Evolutionary conservation across 768 basidiomycete genomes (phyloP).

Genomic region (Lactarius quietus): DNA sequence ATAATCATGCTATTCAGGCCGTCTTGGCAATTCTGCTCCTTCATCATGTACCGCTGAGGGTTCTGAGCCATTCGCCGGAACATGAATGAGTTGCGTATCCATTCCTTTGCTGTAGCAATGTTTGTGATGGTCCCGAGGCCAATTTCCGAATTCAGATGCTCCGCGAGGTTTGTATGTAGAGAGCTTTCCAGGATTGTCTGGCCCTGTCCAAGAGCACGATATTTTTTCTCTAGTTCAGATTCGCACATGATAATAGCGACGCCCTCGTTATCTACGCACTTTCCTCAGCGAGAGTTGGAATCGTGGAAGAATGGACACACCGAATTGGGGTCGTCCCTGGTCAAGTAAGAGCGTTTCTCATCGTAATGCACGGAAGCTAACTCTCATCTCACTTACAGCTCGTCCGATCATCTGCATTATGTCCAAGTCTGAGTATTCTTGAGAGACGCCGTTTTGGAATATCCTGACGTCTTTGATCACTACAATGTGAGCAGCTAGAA

Average conservation of each 20-base stretch:
- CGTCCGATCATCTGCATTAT: slow-evolving; percentile 96
- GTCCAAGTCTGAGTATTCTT: slow-evolving; percentile 90
- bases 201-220: slow-evolving; percentile 63
- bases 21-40: slow-evolving; percentile 62
- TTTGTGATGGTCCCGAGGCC: slow-evolving; percentile 78
- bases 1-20: slow-evolving; percentile 70
- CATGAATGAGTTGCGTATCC: slow-evolving; percentile 84
- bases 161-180: slow-evolving; percentile 76
- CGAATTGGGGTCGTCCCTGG: slow-evolving; percentile 89
- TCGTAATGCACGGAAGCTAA: not conserved
- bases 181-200: slow-evolving; percentile 80
- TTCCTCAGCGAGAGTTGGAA: not conserved
- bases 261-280: slow-evolving; percentile 66
- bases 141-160: slow-evolving; percentile 94
- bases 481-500: slow-evolving; percentile 83
- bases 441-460: slow-evolving; percentile 63
- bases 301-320: slow-evolving; percentile 35
- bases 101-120: slow-evolving; percentile 66
- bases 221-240: slow-evolving; percentile 64
- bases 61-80: slow-evolving; percentile 85
- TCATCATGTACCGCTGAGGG: slow-evolving; percentile 67
- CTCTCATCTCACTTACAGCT: slow-evolving; percentile 50
- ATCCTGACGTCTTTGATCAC: slow-evolving; percentile 87
- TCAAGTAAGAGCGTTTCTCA: not conserved
- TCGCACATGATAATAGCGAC: slow-evolving; percentile 84